Percentiles rank a stretch among this genome's conserved stretches.
Evolutionary conservation across 2,329 filamentous ascomycete species (phyloP).

Genomic region (Proliferodiscus dingleyae): DNA sequence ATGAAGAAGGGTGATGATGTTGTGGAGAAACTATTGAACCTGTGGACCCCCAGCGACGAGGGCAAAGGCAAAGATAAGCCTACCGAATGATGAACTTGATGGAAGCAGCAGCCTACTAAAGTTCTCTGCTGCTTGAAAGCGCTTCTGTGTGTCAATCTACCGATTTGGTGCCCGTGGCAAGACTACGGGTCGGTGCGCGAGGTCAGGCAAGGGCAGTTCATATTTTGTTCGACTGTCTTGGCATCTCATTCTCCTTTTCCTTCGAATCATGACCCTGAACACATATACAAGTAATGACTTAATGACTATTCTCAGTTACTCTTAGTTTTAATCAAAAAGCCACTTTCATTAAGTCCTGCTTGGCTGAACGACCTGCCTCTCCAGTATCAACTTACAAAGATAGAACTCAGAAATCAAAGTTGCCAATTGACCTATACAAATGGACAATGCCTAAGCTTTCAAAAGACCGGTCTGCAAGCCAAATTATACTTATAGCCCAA

Average conservation of each 20-base stretch:
- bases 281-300: not conserved
- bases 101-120: too few species aligned
- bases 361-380: not conserved
- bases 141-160: too few species aligned
- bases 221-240: not conserved
- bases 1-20: conserved; percentile 17
- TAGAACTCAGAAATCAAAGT: too few species aligned
- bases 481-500: too few species aligned
- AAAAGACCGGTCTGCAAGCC: too few species aligned
- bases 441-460: too few species aligned
- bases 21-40: conserved; percentile 14
- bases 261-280: not conserved
- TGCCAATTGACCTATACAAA: too few species aligned
- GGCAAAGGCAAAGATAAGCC: conserved; percentile 6
- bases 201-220: not conserved
- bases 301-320: not conserved
- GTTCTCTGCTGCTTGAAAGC: too few species aligned
- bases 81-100: not conserved
- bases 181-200: not conserved
- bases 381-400: too few species aligned
- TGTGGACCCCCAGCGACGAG: conserved; percentile 11
- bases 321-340: not conserved
- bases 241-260: not conserved
- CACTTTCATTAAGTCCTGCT: not conserved
- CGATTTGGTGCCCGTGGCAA: too few species aligned